phyloP scores from a whole-genome alignment of 208 protist species.

The Leishmania mexicana region DNA sequence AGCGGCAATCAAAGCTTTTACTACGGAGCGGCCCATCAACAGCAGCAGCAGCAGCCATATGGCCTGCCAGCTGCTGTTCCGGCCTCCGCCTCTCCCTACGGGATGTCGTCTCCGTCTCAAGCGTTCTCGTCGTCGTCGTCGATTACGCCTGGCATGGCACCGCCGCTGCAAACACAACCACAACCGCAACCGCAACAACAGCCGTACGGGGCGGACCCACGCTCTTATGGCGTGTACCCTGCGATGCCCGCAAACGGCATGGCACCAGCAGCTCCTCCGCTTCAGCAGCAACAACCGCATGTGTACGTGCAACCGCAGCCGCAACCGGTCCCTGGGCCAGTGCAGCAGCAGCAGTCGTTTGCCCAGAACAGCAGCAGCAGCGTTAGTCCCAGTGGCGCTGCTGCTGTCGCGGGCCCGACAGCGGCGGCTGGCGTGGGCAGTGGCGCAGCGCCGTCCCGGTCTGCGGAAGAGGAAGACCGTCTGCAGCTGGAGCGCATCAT shows the following conservation, averaged over 20 bases:
- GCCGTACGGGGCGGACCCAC: not conserved
- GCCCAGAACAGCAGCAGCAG: not conserved
- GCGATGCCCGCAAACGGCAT: not conserved
- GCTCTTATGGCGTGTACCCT: not conserved
- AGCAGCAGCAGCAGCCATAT: conserved; percentile 13
- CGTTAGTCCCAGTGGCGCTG: conserved; percentile 2
- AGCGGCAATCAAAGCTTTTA: not conserved
- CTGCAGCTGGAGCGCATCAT: conserved; percentile 85
- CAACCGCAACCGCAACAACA: conserved; percentile 12
- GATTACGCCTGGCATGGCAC: not conserved
- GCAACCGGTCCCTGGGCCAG: conserved; percentile 1
- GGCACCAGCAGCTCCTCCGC: conserved; percentile 4
- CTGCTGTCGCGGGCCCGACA: not conserved
- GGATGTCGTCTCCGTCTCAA: not conserved
- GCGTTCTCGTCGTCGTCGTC: conserved; percentile 1
- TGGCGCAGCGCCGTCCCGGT: conserved; percentile 6
- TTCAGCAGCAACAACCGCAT: conserved; percentile 9
- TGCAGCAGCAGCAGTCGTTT: not conserved
- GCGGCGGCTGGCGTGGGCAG: not conserved
- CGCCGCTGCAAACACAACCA: conserved; percentile 9
- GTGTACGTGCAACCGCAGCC: conserved; percentile 3
- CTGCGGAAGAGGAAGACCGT: conserved; percentile 68
- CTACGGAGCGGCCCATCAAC: not conserved
- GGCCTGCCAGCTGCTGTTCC: not conserved
- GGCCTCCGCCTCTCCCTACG: not conserved